These are phyloP conservation scores for Geoglossum cookeanum DNA, from an alignment of 2,329 filamentous ascomycete genomes.

Conservation along the genomic window DNA sequence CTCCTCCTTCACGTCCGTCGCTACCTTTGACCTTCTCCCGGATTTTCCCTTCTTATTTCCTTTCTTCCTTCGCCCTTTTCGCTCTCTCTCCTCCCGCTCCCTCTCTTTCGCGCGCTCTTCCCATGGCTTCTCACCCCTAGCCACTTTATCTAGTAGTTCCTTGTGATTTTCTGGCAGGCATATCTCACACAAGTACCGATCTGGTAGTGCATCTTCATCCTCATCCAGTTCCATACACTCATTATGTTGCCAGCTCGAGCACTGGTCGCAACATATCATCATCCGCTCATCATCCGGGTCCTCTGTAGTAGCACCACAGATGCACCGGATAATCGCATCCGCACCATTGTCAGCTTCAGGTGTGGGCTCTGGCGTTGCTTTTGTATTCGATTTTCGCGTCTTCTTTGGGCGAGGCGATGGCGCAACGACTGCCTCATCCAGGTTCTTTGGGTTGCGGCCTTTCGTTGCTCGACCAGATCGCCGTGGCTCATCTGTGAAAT, in stretches of 20 bases:
- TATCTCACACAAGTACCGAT: constrained; percentile 81
- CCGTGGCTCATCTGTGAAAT: constrained; percentile 54
- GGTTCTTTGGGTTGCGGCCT: constrained; percentile 79
- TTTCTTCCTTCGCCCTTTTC: constrained; percentile 38
- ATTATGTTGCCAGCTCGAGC: constrained; percentile 92
- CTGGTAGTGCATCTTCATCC: constrained; percentile 53
- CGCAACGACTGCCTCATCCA: constrained; percentile 49
- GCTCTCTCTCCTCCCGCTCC: constrained; percentile 40
- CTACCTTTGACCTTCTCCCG: constrained; percentile 40
- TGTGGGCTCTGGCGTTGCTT: constrained; percentile 26
- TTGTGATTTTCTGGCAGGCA: constrained; percentile 73
- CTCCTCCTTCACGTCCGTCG: constrained; percentile 26
- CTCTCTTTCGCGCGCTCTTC: constrained; percentile 45
- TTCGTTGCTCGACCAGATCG: constrained; percentile 93
- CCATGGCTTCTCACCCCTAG: constrained; percentile 72
- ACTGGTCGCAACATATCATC: constrained; percentile 92
- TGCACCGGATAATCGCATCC: constrained; percentile 72
- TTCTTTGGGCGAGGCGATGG: constrained; percentile 20
- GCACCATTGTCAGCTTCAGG: constrained; percentile 30
- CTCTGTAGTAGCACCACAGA: constrained; percentile 74
- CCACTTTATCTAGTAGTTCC: constrained; percentile 59
- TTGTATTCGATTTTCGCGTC: constrained; percentile 26
- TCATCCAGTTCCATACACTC: constrained; percentile 80
- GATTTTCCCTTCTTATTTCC: constrained; percentile 32
- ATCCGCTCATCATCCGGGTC: constrained; percentile 72